Evolutionary conservation across 306 rosid species (phyloP).

Genomic region (Cucurbita maxima): DNA sequence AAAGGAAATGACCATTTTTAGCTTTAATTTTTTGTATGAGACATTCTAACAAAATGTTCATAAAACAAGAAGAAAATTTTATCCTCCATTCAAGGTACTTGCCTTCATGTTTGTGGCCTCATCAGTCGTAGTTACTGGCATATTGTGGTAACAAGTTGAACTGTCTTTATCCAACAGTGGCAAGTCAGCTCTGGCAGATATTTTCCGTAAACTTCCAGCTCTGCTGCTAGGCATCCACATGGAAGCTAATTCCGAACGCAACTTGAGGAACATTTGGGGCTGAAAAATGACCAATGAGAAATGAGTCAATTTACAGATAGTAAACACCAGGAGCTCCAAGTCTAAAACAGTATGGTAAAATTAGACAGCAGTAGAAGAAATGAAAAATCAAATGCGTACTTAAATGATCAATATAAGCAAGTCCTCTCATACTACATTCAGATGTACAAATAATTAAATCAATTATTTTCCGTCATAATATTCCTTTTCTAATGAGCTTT

Average conservation of each 20-base stretch:
- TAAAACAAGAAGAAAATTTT: background rate
- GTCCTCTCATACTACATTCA: background rate
- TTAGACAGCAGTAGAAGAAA: background rate
- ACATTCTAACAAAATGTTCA: background rate
- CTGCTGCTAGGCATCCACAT: constrained; percentile 66
- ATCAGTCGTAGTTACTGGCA: constrained; percentile 33
- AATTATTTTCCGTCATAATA: background rate
- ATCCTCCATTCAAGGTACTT: constrained; percentile 6
- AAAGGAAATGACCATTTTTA: background rate
- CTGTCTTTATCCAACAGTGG: constrained; percentile 20
- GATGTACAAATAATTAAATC: background rate
- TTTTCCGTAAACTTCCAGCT: constrained; percentile 37
- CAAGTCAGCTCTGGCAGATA: constrained; percentile 33
- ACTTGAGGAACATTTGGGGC: constrained; percentile 77
- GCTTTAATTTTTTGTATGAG: background rate
- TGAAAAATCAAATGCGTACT: background rate
- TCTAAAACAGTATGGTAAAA: background rate
- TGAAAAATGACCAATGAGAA: constrained; percentile 25
- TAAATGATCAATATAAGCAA: background rate
- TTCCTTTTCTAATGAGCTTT: background rate
- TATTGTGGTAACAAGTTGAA: constrained; percentile 25
- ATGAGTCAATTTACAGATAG: background rate
- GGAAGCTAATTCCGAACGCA: constrained; percentile 82
- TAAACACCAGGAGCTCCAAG: background rate
- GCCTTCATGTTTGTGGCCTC: constrained; percentile 68